Percentiles rank a stretch among this genome's conserved stretches.
phyloP scores from a whole-genome alignment of 176 grass and related monocot genomes.

The Otatea glauca region DNA sequence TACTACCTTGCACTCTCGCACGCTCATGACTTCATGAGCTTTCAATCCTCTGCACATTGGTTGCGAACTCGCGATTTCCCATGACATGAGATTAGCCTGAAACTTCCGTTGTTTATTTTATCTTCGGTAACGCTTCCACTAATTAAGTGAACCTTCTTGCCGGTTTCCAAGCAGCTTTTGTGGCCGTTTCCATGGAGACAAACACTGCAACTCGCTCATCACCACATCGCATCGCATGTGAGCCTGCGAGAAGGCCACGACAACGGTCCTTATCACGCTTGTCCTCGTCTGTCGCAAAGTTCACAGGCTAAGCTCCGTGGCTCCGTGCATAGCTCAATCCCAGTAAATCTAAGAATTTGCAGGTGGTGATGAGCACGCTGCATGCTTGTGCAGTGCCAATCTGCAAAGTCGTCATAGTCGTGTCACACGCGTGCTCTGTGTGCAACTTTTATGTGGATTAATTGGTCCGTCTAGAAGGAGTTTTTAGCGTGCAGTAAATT shows the following conservation, averaged over 20 bases:
- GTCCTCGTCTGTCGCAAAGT: neutral
- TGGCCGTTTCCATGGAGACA: slow-evolving; percentile 26
- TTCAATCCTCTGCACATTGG: too few relatives aligned
- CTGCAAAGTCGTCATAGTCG: neutral
- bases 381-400: neutral
- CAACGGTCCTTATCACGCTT: neutral
- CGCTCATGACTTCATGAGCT: too few relatives aligned
- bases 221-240: neutral
- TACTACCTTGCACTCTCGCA: too few relatives aligned
- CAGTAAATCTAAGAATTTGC: neutral
- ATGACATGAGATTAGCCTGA: slow-evolving; percentile 36
- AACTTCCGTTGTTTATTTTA: slow-evolving; percentile 2
- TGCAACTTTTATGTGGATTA: neutral
- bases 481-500: too few relatives aligned
- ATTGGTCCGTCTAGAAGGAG: neutral
- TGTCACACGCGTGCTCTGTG: neutral
- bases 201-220: neutral
- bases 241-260: neutral
- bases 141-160: slow-evolving; percentile 12
- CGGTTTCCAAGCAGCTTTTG: slow-evolving; percentile 33
- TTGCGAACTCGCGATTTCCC: neutral
- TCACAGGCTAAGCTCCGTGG: slow-evolving; percentile 19
- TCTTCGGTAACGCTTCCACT: neutral
- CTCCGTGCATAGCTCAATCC: too few relatives aligned
- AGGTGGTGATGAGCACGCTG: neutral